phyloP scores from a whole-genome alignment of 2,329 filamentous ascomycete species.

The Apiospora marii region DNA sequence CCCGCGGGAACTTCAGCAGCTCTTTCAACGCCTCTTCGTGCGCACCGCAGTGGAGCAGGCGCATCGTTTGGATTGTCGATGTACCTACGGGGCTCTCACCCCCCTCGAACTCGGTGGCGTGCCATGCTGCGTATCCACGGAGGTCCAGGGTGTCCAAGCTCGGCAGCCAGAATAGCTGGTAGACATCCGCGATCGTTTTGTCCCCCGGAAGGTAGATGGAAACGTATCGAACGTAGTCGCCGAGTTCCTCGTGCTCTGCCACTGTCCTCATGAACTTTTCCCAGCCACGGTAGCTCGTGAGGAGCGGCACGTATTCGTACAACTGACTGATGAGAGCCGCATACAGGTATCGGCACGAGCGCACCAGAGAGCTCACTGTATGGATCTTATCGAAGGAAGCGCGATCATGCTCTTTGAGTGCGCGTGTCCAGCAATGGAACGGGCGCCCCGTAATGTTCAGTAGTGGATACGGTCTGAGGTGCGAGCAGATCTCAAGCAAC shows the following conservation, averaged over 20 bases:
- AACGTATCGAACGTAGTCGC: neutral
- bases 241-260: neutral
- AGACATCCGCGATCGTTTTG: neutral
- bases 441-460: slow-evolving; percentile 4
- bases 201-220: neutral
- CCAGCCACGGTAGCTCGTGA: neutral
- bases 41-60: slow-evolving; percentile 10
- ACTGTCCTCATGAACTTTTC: neutral
- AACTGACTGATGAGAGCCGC: neutral
- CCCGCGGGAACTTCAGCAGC: slow-evolving; percentile 8
- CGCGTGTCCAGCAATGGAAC: slow-evolving; percentile 3
- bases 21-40: slow-evolving; percentile 9
- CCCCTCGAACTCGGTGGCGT: neutral
- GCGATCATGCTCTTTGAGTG: neutral
- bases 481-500: slow-evolving; percentile 4
- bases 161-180: slow-evolving; percentile 8
- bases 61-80: slow-evolving; percentile 10
- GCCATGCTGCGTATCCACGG: neutral
- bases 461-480: slow-evolving; percentile 14
- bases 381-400: neutral
- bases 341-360: neutral
- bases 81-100: neutral
- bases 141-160: neutral
- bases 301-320: slow-evolving; percentile 18
- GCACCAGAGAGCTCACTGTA: neutral